Evolutionary conservation across 306 rosid genomes (phyloP).

Genomic region (Acacia crassicarpa): DNA sequence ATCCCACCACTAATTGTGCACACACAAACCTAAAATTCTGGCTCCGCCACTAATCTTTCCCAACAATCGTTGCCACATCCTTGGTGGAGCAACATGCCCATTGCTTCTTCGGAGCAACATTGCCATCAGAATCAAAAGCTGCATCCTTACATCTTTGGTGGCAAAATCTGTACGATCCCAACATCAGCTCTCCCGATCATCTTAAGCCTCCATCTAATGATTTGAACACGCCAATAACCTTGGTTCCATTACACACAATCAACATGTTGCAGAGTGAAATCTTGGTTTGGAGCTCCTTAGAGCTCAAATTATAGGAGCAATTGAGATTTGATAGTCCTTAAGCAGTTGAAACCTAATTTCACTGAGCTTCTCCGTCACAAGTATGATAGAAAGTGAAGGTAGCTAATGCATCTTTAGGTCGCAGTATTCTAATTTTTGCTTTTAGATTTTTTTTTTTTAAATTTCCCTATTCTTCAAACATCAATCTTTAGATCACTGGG

Average conservation of each 20-base stretch:
- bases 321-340: constrained; percentile 81
- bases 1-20: too few relatives aligned
- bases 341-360: constrained; percentile 68
- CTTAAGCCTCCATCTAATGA: constrained; percentile 92
- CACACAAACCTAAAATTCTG: too few relatives aligned
- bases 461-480: too few relatives aligned
- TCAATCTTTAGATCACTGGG: too few relatives aligned
- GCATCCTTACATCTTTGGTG: constrained; percentile 29
- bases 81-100: too few relatives aligned
- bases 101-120: too few relatives aligned
- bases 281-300: constrained; percentile 94
- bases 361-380: constrained; percentile 91
- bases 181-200: constrained; percentile 97
- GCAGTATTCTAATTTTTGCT: too few relatives aligned
- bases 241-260: constrained; percentile 92
- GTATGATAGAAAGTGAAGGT: constrained; percentile 49
- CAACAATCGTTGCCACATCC: too few relatives aligned
- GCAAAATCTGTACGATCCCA: constrained; percentile 94
- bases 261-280: constrained; percentile 95
- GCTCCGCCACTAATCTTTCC: too few relatives aligned
- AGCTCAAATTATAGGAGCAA: constrained; percentile 76
- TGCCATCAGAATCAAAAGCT: too few relatives aligned
- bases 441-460: too few relatives aligned
- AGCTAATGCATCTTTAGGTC: too few relatives aligned
- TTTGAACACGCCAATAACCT: constrained; percentile 88